These are phyloP conservation scores for Pisolithus microcarpus DNA, from an alignment of 768 basidiomycete species.

Conservation along the genomic window DNA sequence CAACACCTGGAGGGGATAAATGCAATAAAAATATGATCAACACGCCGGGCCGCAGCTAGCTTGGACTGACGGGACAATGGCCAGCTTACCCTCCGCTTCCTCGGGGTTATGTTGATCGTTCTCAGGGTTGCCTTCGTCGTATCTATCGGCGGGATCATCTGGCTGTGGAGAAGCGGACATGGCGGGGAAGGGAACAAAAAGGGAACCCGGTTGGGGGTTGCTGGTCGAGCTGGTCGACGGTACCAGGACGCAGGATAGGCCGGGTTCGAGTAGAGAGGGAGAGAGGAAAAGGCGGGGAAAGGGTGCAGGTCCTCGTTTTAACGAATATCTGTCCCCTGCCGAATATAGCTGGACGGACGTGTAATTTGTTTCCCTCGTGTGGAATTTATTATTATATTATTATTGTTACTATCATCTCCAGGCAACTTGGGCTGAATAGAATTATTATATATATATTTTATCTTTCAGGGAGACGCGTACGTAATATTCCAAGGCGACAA, in stretches of 20 bases:
- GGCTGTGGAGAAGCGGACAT: constrained; percentile 62
- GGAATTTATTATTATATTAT: constrained; percentile 49
- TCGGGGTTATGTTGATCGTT: constrained; percentile 36
- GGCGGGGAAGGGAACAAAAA: constrained; percentile 16
- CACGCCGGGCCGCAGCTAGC: constrained; percentile 8
- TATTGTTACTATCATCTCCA: constrained; percentile 29
- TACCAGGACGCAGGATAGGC: constrained; percentile 11
- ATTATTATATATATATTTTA: not conserved
- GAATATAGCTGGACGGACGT: constrained; percentile 56
- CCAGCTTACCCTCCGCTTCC: constrained; percentile 25
- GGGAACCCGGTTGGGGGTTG: constrained; percentile 19
- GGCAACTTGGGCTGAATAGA: constrained; percentile 39
- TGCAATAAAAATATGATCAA: constrained; percentile 16
- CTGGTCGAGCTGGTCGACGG: constrained; percentile 12
- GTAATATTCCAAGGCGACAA: constrained; percentile 31
- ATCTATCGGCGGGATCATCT: constrained; percentile 49
- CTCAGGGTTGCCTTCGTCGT: constrained; percentile 52
- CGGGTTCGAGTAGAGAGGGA: constrained; percentile 35
- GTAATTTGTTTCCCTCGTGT: constrained; percentile 63
- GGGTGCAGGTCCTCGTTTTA: constrained; percentile 64
- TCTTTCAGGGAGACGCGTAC: constrained; percentile 49
- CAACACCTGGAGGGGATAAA: constrained; percentile 28
- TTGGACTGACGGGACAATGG: constrained; percentile 8
- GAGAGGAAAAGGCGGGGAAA: constrained; percentile 53
- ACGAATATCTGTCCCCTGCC: constrained; percentile 60